phyloP scores from a whole-genome alignment of 345 rosid genomes.

The Corchorus capsularis region DNA sequence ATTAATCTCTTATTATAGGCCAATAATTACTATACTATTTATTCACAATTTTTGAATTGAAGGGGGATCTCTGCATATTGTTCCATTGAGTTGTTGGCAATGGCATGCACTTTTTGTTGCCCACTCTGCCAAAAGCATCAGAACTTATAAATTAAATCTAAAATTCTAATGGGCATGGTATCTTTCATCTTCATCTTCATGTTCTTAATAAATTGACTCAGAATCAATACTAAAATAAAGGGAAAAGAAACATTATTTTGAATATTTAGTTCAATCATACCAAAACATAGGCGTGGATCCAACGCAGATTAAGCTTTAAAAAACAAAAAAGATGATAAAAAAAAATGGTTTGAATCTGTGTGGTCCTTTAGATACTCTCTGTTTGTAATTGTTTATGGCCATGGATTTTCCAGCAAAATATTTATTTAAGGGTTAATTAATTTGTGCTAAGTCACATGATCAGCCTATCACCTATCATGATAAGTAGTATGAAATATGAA shows the following conservation, averaged over 20 bases:
- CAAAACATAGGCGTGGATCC: not conserved
- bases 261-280: not conserved
- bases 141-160: not conserved
- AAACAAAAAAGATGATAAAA: too few relatives aligned
- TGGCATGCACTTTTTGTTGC: not conserved
- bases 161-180: not conserved
- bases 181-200: not conserved
- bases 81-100: too few relatives aligned
- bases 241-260: too few relatives aligned
- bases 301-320: not conserved
- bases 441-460: not conserved
- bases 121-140: not conserved
- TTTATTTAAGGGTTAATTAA: too few relatives aligned
- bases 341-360: too few relatives aligned
- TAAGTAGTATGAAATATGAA: too few relatives aligned
- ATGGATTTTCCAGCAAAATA: not conserved
- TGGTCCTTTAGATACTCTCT: too few relatives aligned
- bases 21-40: not conserved
- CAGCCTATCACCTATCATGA: too few relatives aligned
- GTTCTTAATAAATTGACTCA: not conserved
- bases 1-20: too few relatives aligned
- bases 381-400: not conserved
- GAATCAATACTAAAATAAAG: not conserved
- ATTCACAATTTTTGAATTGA: too few relatives aligned
- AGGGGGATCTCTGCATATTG: too few relatives aligned